These are phyloP conservation scores for Echites panduratus DNA, from an alignment of 257 asterid genomes.

Conservation along the genomic window DNA sequence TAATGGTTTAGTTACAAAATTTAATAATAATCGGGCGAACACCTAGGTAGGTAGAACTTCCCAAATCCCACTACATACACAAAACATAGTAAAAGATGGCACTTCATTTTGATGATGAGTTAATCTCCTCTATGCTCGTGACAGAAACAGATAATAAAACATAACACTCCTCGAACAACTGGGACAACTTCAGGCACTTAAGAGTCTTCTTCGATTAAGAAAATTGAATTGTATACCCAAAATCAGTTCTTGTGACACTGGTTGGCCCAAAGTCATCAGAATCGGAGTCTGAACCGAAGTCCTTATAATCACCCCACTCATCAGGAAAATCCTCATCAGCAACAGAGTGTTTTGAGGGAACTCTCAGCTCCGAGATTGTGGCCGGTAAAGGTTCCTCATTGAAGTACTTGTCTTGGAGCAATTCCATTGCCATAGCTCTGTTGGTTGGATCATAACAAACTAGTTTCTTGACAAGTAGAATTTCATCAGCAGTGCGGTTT, in stretches of 20 bases:
- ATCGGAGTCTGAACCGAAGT: conserved; percentile 63
- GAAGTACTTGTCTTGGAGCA: conserved; percentile 75
- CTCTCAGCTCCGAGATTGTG: conserved; percentile 54
- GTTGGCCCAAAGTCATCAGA: conserved; percentile 62
- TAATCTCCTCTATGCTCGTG: not conserved
- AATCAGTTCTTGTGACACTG: conserved; percentile 35
- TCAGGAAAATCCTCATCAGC: conserved; percentile 47
- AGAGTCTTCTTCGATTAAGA: not conserved
- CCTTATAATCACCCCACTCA: conserved; percentile 47
- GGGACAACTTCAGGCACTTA: not conserved
- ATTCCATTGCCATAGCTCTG: conserved; percentile 74
- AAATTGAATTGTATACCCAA: conserved; percentile 64
- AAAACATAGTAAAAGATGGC: not conserved
- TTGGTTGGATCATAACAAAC: conserved; percentile 61
- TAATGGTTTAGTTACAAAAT: no score
- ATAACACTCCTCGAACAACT: no score
- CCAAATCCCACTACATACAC: not conserved
- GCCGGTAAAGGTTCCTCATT: conserved; percentile 76
- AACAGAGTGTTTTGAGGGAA: conserved; percentile 53
- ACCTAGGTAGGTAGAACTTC: not conserved
- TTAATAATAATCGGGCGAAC: no score
- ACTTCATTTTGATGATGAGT: not conserved
- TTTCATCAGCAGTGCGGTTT: conserved; percentile 58
- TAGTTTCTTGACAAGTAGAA: conserved; percentile 51
- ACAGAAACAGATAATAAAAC: not conserved